Base-by-base conservation (phyloP, 2,329 filamentous ascomycete genomes). In the Curvularia verruculosa region DNA sequence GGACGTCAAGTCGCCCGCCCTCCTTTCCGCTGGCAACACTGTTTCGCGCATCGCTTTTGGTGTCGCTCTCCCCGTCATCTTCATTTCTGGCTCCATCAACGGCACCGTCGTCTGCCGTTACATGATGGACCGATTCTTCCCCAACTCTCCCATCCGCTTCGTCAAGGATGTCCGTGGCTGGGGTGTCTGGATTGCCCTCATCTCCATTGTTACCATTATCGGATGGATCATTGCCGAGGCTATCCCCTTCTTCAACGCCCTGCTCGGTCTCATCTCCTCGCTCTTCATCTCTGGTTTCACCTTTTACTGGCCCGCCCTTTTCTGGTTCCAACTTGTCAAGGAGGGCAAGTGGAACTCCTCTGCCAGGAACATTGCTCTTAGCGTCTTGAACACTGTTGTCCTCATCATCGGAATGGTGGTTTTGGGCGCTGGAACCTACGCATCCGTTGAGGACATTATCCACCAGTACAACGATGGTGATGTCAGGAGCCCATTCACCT, bases 1-100 rank as follows among this genome's bases (percentile, higher is more conserved):
- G 1, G 77, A 81, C 24, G 88, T 91, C 12, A 80, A 82, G 9
- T 70, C 85, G 2, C 89, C 89, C 0, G 89, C 89, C 0, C 80
- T 92, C 1, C 84, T 87, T 3, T 89, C 87, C 0, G 84, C 88
- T 4, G 81, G 83, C 5, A 67, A 72, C 5, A 73, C 82, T 0
- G 78, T 90, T 45, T 82, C 84, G n/a, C 89, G 89, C 69, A 79
- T 89, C 13, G 89, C 89, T n/a, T 91, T 87, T 76, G 88, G 87
- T 29, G 79, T 91, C 55, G 89, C 89, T 0, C 81, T 88, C 3
- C 88, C 88, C 29, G 90, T 90, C 26, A 91, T 91, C 63, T 82
- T 91, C 59, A 87, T 92, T 54, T 87, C 88, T 0, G 89, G 88
- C 52, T 68, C 89, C 19, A 89, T 92, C 67, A 88, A 89, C 72